Conservation (phyloP, 2,329 filamentous ascomycete species). For the Macrophomina pseudophaseolina region DNA sequence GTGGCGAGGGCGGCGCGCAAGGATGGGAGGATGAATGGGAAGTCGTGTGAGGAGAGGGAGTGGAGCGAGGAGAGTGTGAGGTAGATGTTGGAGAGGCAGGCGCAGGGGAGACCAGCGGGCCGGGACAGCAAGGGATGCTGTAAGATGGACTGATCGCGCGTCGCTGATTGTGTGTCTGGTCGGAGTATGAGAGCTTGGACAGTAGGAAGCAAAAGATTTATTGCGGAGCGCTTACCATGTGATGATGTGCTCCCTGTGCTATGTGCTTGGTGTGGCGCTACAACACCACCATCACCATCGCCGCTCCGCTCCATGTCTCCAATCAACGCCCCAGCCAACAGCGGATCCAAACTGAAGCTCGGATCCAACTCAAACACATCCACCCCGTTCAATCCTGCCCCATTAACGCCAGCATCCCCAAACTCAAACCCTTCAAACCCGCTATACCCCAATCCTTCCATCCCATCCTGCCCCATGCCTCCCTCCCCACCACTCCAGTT, state of each 20-base stretch:
- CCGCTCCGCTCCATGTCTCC: neutral
- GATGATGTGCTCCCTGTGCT: neutral
- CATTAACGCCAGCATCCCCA: neutral
- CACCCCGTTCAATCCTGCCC: neutral
- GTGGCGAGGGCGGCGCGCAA: conserved; percentile 51
- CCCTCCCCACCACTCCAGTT: neutral
- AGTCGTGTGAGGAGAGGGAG: conserved; percentile 31
- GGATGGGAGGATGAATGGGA: conserved; percentile 49
- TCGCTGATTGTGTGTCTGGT: neutral
- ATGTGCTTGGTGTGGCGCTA: neutral
- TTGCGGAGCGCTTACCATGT: neutral
- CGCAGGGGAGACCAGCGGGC: conserved; percentile 38
- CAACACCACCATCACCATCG: neutral
- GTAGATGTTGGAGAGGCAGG: conserved; percentile 54
- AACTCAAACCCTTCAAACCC: conserved; percentile 17
- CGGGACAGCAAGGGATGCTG: conserved; percentile 5
- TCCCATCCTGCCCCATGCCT: neutral
- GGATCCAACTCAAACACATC: conserved; percentile 18
- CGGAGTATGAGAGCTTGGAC: neutral
- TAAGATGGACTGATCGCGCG: neutral
- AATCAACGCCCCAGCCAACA: conserved; percentile 1
- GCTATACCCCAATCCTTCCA: neutral
- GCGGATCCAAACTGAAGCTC: conserved; percentile 12
- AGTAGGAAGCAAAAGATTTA: neutral
- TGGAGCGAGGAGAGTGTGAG: conserved; percentile 48